These are phyloP conservation scores for Cyclocybe cylindracea DNA, from an alignment of 768 basidiomycete genomes.

Conservation along the genomic window DNA sequence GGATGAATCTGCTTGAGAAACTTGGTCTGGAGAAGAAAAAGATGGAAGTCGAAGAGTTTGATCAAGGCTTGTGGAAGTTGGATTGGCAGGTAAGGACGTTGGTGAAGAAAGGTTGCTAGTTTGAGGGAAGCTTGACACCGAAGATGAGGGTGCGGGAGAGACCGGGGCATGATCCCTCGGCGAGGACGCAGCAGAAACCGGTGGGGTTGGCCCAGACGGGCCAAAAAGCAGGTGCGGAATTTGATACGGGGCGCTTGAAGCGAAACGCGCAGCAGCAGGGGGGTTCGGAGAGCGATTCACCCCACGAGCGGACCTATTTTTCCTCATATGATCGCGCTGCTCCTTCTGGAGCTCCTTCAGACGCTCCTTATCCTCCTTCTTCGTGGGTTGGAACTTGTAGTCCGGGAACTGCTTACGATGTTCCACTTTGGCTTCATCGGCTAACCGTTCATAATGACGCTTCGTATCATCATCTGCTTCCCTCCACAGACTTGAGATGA, in stretches of 20 bases:
- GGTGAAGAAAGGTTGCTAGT: background rate
- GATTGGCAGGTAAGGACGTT: too few species aligned
- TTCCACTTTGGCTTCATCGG: constrained; percentile 52
- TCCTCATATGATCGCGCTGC: constrained; percentile 36
- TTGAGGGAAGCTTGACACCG: background rate
- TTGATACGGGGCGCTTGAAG: constrained; percentile 10
- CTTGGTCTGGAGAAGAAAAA: too few species aligned
- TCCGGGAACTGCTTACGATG: constrained; percentile 54
- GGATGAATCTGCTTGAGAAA: too few species aligned
- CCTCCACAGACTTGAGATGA: constrained; percentile 67
- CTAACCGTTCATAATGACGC: constrained; percentile 50
- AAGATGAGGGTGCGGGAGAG: constrained; percentile 1
- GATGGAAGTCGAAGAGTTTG: too few species aligned
- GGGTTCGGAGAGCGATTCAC: constrained; percentile 15
- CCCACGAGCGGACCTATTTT: constrained; percentile 19
- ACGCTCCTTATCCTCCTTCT: constrained; percentile 49
- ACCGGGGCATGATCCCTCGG: constrained; percentile 31
- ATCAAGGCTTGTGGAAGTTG: too few species aligned
- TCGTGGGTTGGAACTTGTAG: constrained; percentile 60
- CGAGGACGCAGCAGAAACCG: constrained; percentile 51
- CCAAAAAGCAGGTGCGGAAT: constrained; percentile 31
- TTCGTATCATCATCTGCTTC: constrained; percentile 49
- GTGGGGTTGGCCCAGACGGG: constrained; percentile 51
- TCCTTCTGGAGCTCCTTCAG: constrained; percentile 39
- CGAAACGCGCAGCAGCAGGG: constrained; percentile 10